Base-by-base conservation (phyloP, 78 protist species). In the Dictyostelium purpureum region DNA sequence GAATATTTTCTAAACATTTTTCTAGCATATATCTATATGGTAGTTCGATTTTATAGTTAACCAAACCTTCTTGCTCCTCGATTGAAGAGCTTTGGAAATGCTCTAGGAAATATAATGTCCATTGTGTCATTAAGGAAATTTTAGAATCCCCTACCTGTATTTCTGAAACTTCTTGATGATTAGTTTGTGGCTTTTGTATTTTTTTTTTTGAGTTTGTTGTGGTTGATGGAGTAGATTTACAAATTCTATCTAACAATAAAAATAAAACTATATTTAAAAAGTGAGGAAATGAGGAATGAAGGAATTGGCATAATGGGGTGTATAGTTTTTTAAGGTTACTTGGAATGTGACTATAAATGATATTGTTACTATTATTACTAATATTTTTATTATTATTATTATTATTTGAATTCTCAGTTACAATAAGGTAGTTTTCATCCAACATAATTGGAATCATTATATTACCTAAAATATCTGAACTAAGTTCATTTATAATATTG, bases 1-100 rank as follows among this genome's bases (percentile, higher is more conserved):
- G n/a, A 14, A 69, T 69, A 40, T 69, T 69, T 69, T 69, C 54
- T 21, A 69, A 31, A 40, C 76, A 69, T n/a, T 42, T 69, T 16
- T 73, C 65, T 9, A 73, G 21, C 38, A 81, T 47, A 6, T 28
- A 56, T 31, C 67, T 71, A 38, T 81, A 67, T 47, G 88, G 88
- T 35, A 65, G 71, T 14, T 79, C 88, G 0, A 79, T 79, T 37
- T 63, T 79, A 18, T 33, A 33, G n/a, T 45, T 47, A 11, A 37
- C 77, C 21, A 42, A 33, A 42, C 28, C 42, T 19, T 79, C 59
- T 28, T 24, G 24, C 12, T 28, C 18, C n/a, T 26, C 40, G n/a
- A 45, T 49, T 31, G 43, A 38, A 5, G 61, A 16, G 11, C 28
- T 45, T 35, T 69, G 10, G 21, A 40, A 69, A 14, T 69, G 26